These are phyloP conservation scores for Toxoplasma gondii DNA, from an alignment of 169 alveolate genomes.

Conservation along the genomic window DNA sequence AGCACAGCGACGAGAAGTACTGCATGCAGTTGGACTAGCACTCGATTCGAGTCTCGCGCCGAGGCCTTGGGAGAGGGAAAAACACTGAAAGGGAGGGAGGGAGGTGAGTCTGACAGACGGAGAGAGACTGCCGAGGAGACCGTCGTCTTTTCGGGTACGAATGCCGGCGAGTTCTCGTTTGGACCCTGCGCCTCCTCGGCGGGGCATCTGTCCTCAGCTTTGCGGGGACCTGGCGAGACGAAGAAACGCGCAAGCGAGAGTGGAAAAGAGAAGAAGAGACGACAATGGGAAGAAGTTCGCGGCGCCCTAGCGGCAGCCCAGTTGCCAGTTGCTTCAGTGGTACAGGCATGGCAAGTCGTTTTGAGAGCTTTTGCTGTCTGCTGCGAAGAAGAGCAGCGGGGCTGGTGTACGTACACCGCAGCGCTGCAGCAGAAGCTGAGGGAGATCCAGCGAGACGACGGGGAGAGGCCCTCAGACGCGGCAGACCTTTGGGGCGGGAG, in stretches of 20 bases:
- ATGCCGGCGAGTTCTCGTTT: neutral
- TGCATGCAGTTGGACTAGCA: neutral
- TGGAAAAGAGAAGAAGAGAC: neutral
- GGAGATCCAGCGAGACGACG: neutral
- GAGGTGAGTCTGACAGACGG: neutral
- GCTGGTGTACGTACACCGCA: neutral
- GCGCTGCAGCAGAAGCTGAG: neutral
- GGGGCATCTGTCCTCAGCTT: neutral
- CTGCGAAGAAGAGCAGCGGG: slow-evolving; percentile 6
- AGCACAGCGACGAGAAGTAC: neutral
- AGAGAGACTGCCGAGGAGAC: neutral
- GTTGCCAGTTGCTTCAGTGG: slow-evolving; percentile 10
- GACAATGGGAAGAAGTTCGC: neutral
- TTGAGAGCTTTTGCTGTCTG: neutral
- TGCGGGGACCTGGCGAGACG: neutral
- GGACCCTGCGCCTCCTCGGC: neutral
- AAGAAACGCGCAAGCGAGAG: neutral
- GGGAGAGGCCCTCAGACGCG: neutral
- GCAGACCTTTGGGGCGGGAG: neutral
- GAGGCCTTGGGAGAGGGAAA: too few species aligned
- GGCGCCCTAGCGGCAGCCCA: neutral
- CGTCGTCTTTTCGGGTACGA: neutral
- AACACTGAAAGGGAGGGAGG: too few species aligned
- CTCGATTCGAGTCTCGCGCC: too few species aligned
- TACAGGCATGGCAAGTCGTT: slow-evolving; percentile 11